These are phyloP conservation scores for Leptographium lundbergii DNA, from an alignment of 2,329 filamentous ascomycete species.

Conservation along the genomic window DNA sequence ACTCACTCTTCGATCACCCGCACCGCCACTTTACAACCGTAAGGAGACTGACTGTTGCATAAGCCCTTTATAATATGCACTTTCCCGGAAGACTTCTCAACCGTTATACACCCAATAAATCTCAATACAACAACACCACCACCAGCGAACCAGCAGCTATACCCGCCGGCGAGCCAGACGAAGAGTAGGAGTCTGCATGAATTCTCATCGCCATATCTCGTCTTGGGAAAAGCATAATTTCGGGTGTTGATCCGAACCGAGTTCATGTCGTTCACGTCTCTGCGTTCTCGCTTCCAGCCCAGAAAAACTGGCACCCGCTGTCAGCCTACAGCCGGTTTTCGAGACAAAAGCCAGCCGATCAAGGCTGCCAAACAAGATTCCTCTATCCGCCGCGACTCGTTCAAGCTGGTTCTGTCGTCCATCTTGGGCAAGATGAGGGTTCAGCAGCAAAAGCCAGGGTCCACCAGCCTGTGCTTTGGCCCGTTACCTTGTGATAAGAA, in stretches of 20 bases:
- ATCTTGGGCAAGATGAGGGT: neutral
- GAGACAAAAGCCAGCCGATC: no score
- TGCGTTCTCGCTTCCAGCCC: neutral
- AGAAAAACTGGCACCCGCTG: neutral
- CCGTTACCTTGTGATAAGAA: neutral
- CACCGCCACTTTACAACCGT: neutral
- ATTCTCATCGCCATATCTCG: no score
- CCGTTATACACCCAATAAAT: neutral
- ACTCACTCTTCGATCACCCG: neutral
- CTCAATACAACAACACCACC: neutral
- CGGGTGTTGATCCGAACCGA: no score
- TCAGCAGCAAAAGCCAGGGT: neutral
- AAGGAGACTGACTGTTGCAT: neutral
- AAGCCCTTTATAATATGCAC: neutral
- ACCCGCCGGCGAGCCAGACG: neutral
- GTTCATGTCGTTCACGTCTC: no score
- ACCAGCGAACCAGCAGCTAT: neutral
- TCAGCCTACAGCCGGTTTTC: no score
- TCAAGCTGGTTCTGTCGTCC: neutral
- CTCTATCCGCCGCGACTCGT: neutral
- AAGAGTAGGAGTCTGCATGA: no score
- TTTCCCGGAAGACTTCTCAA: neutral
- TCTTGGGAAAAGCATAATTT: no score
- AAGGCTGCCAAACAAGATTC: neutral
- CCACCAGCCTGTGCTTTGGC: neutral